phyloP scores from a whole-genome alignment of 2,329 filamentous ascomycete species.

The Metarhizium brunneum region DNA sequence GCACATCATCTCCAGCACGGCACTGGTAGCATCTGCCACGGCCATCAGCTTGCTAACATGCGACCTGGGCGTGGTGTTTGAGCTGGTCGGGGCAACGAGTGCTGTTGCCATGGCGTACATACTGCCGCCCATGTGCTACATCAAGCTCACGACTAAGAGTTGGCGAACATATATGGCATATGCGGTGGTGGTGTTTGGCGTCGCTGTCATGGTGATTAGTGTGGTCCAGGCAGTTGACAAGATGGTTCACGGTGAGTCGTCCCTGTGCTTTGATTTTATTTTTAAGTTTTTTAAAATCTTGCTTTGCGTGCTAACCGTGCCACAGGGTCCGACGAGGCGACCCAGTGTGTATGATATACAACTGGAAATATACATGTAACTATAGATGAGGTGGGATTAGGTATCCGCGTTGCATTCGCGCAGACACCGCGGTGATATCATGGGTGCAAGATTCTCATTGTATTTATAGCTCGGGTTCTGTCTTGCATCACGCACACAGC shows the following conservation, averaged over 20 bases:
- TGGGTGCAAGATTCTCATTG: too few relatives aligned
- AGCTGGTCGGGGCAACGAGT: slow-evolving; percentile 90
- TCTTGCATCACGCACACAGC: too few relatives aligned
- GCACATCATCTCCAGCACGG: slow-evolving; percentile 79
- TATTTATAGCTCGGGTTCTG: too few relatives aligned
- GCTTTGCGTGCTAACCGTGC: neutral
- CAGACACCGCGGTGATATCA: too few relatives aligned
- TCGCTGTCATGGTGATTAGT: slow-evolving; percentile 71
- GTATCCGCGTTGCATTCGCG: too few relatives aligned
- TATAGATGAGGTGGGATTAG: neutral
- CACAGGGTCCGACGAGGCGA: slow-evolving; percentile 8
- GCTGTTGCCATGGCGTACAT: slow-evolving; percentile 94
- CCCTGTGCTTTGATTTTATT: neutral
- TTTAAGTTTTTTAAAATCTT: neutral
- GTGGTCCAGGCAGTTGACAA: slow-evolving; percentile 64
- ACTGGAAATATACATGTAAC: neutral
- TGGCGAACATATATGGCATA: slow-evolving; percentile 66
- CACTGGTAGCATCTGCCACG: slow-evolving; percentile 73
- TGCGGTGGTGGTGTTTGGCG: slow-evolving; percentile 68
- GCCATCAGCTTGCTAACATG: slow-evolving; percentile 74
- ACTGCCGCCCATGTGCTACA: slow-evolving; percentile 86
- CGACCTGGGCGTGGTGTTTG: slow-evolving; percentile 89
- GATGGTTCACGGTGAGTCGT: slow-evolving; percentile 42
- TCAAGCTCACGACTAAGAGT: slow-evolving; percentile 75
- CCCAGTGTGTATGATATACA: slow-evolving; percentile 6